These are phyloP conservation scores for Wickerhamomyces chambardii DNA, from an alignment of 805 yeast genomes.

Conservation along the genomic window DNA sequence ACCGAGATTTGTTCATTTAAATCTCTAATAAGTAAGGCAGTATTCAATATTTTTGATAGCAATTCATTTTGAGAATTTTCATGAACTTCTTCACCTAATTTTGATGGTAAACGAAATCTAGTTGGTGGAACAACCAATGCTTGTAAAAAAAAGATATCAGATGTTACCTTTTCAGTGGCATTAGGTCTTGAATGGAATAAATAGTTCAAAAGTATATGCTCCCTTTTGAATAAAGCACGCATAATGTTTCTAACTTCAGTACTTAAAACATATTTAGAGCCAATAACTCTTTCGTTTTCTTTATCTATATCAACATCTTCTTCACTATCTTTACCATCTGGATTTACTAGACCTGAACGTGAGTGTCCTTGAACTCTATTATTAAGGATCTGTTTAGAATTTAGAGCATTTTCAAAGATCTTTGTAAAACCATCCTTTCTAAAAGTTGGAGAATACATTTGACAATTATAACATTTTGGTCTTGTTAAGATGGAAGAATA, in stretches of 20 bases:
- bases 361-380: conserved; percentile 75
- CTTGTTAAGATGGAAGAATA: conserved; percentile 66
- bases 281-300: conserved; percentile 35
- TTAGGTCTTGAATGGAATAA: conserved; percentile 80
- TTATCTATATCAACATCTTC: conserved; percentile 2
- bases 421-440: conserved; percentile 94
- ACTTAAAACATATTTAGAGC: conserved; percentile 80
- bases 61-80: conserved; percentile 91
- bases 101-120: conserved; percentile 92
- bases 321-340: conserved; percentile 9
- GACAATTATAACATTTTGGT: conserved; percentile 92
- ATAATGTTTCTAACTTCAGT: conserved; percentile 80
- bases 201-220: conserved; percentile 56
- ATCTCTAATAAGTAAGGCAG: conserved; percentile 78
- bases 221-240: conserved; percentile 66
- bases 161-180: conserved; percentile 33
- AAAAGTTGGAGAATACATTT: conserved; percentile 88
- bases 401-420: conserved; percentile 80
- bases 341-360: conserved; percentile 62
- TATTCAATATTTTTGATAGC: conserved; percentile 68
- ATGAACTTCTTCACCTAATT: conserved; percentile 92
- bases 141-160: conserved; percentile 87
- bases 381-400: conserved; percentile 71
- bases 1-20: conserved; percentile 75
- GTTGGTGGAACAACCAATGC: conserved; percentile 93